Conservation (phyloP, 1,284 basidiomycete species). For the Ustilago nuda region DNA sequence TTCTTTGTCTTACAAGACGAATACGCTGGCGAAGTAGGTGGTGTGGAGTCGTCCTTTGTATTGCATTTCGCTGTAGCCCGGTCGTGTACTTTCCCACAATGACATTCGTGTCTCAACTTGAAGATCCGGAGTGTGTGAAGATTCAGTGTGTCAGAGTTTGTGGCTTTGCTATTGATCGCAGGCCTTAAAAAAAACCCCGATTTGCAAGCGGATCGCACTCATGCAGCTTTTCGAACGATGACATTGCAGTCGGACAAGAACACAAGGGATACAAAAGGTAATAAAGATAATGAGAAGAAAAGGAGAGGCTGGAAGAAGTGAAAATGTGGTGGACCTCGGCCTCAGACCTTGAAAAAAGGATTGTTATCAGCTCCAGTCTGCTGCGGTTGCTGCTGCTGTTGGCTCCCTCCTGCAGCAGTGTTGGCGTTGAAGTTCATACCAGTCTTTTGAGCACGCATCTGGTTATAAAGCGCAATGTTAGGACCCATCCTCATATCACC, state of each 20-base stretch:
- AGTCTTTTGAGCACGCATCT: constrained; percentile 54
- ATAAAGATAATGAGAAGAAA: constrained; percentile 4
- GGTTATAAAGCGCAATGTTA: constrained; percentile 45
- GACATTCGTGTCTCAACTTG: neutral
- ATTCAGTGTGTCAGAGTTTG: neutral
- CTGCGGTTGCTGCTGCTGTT: constrained; percentile 10
- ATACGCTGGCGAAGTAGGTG: constrained; percentile 14
- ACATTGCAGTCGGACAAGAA: constrained; percentile 1
- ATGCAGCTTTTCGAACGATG: constrained; percentile 1
- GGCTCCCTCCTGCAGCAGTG: constrained; percentile 8
- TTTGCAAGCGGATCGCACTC: neutral
- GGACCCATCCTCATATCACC: constrained; percentile 66
- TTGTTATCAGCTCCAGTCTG: constrained; percentile 43
- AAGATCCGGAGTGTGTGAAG: neutral
- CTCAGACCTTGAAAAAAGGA: constrained; percentile 60
- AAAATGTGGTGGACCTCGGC: neutral
- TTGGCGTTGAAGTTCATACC: constrained; percentile 51
- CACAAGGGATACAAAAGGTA: neutral
- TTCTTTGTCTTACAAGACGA: constrained; percentile 21
- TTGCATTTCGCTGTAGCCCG: neutral
- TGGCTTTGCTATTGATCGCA: neutral
- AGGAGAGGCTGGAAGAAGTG: neutral
- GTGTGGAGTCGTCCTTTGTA: neutral
- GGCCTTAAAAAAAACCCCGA: neutral
- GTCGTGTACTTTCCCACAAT: neutral